These are phyloP conservation scores for Monosporascus sp. DNA, from an alignment of 2,329 filamentous ascomycete genomes.

Conservation along the genomic window DNA sequence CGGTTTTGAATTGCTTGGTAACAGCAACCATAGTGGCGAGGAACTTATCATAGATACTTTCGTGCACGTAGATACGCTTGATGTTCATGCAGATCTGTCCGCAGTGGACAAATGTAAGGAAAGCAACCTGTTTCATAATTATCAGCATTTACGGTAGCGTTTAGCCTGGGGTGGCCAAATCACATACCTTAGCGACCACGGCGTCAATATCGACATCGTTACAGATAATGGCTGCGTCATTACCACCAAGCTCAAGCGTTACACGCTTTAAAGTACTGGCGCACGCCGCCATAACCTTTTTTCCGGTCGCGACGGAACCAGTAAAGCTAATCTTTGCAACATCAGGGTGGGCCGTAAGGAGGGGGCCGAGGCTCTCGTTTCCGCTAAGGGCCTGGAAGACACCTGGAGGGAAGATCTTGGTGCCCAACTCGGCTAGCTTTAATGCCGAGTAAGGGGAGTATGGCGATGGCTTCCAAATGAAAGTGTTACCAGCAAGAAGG, in stretches of 20 bases:
- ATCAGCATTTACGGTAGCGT: background rate
- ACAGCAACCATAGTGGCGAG: conserved; percentile 31
- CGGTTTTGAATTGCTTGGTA: conserved; percentile 35
- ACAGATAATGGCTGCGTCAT: conserved; percentile 44
- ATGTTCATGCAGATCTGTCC: conserved; percentile 46
- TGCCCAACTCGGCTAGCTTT: conserved; percentile 40
- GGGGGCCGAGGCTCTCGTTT: conserved; percentile 41
- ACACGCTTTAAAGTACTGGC: conserved; percentile 43
- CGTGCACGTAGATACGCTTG: conserved; percentile 54
- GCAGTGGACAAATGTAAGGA: conserved; percentile 40
- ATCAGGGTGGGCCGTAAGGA: conserved; percentile 41
- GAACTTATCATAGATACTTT: conserved; percentile 50
- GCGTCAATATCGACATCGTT: conserved; percentile 40
- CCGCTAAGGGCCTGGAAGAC: conserved; percentile 47
- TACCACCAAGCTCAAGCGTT: conserved; percentile 44
- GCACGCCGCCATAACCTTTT: conserved; percentile 38
- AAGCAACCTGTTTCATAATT: conserved; percentile 27
- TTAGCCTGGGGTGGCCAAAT: background rate
- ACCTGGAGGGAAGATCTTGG: conserved; percentile 41
- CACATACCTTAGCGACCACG: conserved; percentile 21
- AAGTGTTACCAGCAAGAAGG: conserved; percentile 41
- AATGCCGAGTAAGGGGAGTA: conserved; percentile 43
- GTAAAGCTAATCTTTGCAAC: conserved; percentile 51
- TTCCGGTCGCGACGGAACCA: conserved; percentile 42
- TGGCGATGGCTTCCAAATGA: conserved; percentile 49